These are phyloP conservation scores for Leucaena leucocephala DNA, from an alignment of 306 rosid species.

Conservation along the genomic window DNA sequence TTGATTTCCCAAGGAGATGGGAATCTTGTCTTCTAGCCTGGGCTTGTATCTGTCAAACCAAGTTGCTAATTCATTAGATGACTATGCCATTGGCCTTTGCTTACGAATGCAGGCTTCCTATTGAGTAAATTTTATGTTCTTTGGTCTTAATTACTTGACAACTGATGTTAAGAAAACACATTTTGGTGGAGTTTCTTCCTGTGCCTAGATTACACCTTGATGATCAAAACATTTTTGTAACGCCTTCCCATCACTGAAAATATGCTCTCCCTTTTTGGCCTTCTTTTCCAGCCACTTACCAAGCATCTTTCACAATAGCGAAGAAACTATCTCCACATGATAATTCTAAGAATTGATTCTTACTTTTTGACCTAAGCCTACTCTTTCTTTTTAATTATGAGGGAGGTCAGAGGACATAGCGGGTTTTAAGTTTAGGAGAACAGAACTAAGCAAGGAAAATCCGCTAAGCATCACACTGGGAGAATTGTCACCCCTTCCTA, in stretches of 20 bases:
- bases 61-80: background rate
- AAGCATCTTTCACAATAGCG: background rate
- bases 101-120: background rate
- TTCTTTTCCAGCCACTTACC: slow-evolving; percentile 2
- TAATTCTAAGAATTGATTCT: background rate
- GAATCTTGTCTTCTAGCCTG: background rate
- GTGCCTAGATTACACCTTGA: background rate
- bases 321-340: background rate
- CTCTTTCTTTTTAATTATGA: background rate
- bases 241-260: background rate
- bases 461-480: background rate
- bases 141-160: background rate
- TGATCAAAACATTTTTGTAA: background rate
- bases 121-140: background rate
- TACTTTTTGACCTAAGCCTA: background rate
- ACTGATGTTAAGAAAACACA: background rate
- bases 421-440: background rate
- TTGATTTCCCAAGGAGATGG: background rate
- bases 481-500: background rate
- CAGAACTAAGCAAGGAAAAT: background rate
- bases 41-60: background rate
- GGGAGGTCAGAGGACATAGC: slow-evolving; percentile 1
- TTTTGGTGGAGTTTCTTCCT: background rate
- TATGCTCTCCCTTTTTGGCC: background rate
- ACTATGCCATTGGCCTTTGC: background rate